A percentile compares a stretch with the other conserved stretches of the same genome.
Conservation (phyloP, 2,329 filamentous ascomycete genomes). For the Neofusicoccum parvum region DNA sequence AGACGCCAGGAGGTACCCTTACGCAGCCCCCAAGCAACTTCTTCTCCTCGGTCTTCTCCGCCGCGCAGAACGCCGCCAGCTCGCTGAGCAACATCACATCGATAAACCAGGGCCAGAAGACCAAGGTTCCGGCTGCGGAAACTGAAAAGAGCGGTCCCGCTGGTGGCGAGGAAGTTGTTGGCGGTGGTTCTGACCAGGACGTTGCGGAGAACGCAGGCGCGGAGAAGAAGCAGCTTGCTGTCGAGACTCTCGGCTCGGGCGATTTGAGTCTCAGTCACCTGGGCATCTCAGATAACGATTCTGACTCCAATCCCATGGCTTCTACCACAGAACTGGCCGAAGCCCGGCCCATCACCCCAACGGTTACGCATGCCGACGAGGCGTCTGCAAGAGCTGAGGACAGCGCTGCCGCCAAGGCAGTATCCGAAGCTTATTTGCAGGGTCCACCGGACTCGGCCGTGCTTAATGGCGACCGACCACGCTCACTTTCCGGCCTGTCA, state of each 20-base stretch:
- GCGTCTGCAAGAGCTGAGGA: slow-evolving; percentile 61
- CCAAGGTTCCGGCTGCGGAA: slow-evolving; percentile 34
- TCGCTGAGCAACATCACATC: slow-evolving; percentile 66
- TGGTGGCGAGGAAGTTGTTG: slow-evolving; percentile 47
- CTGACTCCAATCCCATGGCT: slow-evolving; percentile 58
- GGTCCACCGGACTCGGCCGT: slow-evolving; percentile 30
- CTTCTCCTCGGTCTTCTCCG: slow-evolving; percentile 91
- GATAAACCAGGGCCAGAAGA: slow-evolving; percentile 54
- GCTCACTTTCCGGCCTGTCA: slow-evolving; percentile 43
- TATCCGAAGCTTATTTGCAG: slow-evolving; percentile 62
- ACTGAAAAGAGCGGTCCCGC: slow-evolving; percentile 31
- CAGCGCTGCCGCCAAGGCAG: slow-evolving; percentile 60
- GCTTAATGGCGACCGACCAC: slow-evolving; percentile 39
- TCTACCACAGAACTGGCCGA: slow-evolving; percentile 60
- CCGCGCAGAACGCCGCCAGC: slow-evolving; percentile 87
- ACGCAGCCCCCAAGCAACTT: slow-evolving; percentile 63
- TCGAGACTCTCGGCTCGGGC: slow-evolving; percentile 86
- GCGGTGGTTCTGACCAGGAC: slow-evolving; percentile 28
- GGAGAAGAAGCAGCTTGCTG: slow-evolving; percentile 65
- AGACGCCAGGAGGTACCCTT: slow-evolving; percentile 59
- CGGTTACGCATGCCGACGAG: slow-evolving; percentile 48
- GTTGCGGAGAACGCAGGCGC: slow-evolving; percentile 25
- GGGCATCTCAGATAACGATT: slow-evolving; percentile 69
- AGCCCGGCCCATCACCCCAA: slow-evolving; percentile 29
- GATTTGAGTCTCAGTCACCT: slow-evolving; percentile 88